phyloP scores from a whole-genome alignment of 2,329 filamentous ascomycete genomes.

The Talaromyces islandicus region DNA sequence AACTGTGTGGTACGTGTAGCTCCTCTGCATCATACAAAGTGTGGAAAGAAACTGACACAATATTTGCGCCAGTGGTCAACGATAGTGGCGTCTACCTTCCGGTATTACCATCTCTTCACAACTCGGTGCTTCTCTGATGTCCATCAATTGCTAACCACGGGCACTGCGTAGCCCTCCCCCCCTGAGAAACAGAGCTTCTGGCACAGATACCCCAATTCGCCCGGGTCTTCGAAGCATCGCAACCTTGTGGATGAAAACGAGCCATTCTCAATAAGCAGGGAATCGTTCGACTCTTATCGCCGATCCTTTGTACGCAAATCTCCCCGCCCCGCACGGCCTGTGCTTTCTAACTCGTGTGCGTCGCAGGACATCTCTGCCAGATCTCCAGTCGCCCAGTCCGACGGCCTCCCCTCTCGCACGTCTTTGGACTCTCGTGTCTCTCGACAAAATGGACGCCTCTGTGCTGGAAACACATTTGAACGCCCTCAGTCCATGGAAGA shows the following conservation, averaged over 20 bases:
- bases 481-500: constrained; percentile 62
- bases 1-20: constrained; percentile 62
- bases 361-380: constrained; percentile 80
- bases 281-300: constrained; percentile 95
- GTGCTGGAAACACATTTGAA: constrained; percentile 54
- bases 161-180: constrained; percentile 65
- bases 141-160: neutral
- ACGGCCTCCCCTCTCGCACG: constrained; percentile 60
- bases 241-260: constrained; percentile 75
- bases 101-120: constrained; percentile 46
- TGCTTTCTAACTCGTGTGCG: constrained; percentile 10
- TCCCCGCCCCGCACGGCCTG: neutral
- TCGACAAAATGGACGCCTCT: constrained; percentile 57
- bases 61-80: constrained; percentile 68
- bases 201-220: constrained; percentile 48
- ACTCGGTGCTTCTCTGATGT: neutral
- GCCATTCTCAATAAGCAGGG: constrained; percentile 88
- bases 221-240: constrained; percentile 51
- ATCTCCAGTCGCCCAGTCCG: constrained; percentile 62
- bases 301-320: constrained; percentile 74
- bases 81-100: constrained; percentile 93
- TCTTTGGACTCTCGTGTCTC: constrained; percentile 72
- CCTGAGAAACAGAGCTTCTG: constrained; percentile 78
- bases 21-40: neutral
- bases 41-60: neutral